Base-by-base conservation (phyloP, 1,284 basidiomycete species). In the Cerioporus squamosus region DNA sequence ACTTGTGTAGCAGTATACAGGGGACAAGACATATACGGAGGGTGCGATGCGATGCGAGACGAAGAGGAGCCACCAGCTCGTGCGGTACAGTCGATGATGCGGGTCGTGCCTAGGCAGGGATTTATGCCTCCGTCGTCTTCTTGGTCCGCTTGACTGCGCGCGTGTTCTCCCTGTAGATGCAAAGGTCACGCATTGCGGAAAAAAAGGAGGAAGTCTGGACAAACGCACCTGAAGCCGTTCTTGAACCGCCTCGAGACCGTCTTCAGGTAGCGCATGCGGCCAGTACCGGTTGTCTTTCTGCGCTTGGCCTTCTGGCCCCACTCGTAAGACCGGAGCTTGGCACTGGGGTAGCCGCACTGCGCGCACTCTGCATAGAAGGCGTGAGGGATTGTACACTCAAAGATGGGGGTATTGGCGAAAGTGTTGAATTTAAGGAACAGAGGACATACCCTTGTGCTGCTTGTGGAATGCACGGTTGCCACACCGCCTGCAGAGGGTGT, bases 301-400 rank as follows among this genome's bases (percentile, higher is more conserved):
- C 97, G 91, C 89, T 98, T 98, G 61, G 96, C 97, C 88, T 99
- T 99, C 77, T 90, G 85, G 69, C 95, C 94, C 97, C 97, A 99
- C 81, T 98, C 92, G 81, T 89, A 98, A 71, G 93, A 96, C 74
- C 97, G 90, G 72, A 96, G 82, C 83, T 95, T 98, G 64, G 97
- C 96, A 59, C 94, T 81, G 56, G 97, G 97, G 82, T 95, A 98
- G 59, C 97, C 97, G 77, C 97, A 98, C 75, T 94, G 91, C 52
- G 91, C 92, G 79, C 97, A 99, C 66, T 90, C 94, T 96, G 63
- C 5, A 12, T 24, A 40, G 2, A 29, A n/a, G 18, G 20, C 50
- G 54, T 17, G 55, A 38, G 42, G 44, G 51, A 45, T 15, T 39
- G 42, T 31, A 29, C 33, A 42, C 18, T 18, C 4, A 5, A 18